phyloP scores from a whole-genome alignment of 2,329 filamentous ascomycete species.

The Dactylonectria estremocensis region DNA sequence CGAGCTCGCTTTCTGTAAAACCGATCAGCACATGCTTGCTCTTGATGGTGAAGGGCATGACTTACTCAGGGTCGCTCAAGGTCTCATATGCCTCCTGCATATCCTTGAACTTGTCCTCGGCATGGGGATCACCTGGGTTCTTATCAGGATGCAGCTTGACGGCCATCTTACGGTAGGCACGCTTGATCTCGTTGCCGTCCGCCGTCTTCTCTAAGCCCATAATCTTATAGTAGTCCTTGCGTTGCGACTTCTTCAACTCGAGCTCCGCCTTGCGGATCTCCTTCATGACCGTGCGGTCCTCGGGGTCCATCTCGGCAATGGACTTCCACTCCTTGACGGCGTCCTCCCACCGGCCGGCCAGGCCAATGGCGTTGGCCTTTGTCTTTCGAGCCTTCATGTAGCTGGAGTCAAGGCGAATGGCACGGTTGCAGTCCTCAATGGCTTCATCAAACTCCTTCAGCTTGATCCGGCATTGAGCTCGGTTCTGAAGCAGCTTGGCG shows the following conservation, averaged over 20 bases:
- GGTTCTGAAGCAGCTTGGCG: conserved; percentile 94
- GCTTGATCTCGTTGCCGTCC: conserved; percentile 89
- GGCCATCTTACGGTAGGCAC: conserved; percentile 94
- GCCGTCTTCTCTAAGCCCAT: conserved; percentile 90
- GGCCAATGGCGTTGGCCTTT: conserved; percentile 90
- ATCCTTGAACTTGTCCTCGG: conserved; percentile 96
- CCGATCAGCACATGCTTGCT: conserved; percentile 53
- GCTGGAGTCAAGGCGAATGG: conserved; percentile 83
- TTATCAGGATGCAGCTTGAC: conserved; percentile 98
- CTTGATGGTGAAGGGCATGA: conserved; percentile 44
- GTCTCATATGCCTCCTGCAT: conserved; percentile 98
- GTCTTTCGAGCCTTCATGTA: conserved; percentile 96
- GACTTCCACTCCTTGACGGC: conserved; percentile 91
- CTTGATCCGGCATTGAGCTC: conserved; percentile 86
- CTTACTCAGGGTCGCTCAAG: conserved; percentile 92
- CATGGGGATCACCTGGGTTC: conserved; percentile 88
- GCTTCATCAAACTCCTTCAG: conserved; percentile 88
- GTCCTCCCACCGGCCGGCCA: conserved; percentile 92
- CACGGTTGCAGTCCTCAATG: conserved; percentile 88
- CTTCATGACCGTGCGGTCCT: conserved; percentile 84
- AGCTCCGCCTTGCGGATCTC: conserved; percentile 93
- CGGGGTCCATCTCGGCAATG: conserved; percentile 85
- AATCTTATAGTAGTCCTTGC: conserved; percentile 99
- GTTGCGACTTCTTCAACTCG: conserved; percentile 96
- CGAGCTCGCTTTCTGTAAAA: conserved; percentile 81